Conservation (phyloP, 139 green algal species). For the Coelastrella sp. region DNA sequence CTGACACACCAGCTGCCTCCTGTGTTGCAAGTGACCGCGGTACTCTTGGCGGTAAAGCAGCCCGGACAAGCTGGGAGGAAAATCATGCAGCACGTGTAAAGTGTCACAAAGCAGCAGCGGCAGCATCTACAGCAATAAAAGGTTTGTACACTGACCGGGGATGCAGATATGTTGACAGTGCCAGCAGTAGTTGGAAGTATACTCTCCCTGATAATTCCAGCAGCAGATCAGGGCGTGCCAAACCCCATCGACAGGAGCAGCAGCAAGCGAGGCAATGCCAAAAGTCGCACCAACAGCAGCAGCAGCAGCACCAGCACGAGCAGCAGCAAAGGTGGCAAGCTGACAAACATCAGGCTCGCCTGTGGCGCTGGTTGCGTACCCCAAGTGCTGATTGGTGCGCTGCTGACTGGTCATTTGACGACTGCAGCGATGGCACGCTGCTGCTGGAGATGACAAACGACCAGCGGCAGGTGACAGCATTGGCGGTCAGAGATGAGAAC, state of each 20-base stretch:
- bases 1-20: background rate
- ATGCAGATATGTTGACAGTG: no score
- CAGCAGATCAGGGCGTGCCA: no score
- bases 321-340: background rate
- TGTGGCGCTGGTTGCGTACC: background rate
- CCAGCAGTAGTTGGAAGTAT: no score
- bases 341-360: background rate
- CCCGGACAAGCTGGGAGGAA: background rate
- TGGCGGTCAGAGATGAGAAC: slow-evolving; percentile 25
- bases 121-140: no score
- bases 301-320: slow-evolving; percentile 14
- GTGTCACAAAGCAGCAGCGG: no score
- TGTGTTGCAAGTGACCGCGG: background rate
- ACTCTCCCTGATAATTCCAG: no score
- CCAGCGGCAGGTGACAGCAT: background rate
- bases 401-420: slow-evolving; percentile 42
- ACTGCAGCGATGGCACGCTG: slow-evolving; percentile 12
- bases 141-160: no score
- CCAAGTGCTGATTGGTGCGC: slow-evolving; percentile 27
- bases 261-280: background rate
- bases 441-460: slow-evolving; percentile 32
- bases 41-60: background rate
- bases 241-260: background rate
- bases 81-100: background rate
- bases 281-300: background rate